Evolutionary conservation across 345 rosid genomes (phyloP).

Genomic region (Populus alba): DNA sequence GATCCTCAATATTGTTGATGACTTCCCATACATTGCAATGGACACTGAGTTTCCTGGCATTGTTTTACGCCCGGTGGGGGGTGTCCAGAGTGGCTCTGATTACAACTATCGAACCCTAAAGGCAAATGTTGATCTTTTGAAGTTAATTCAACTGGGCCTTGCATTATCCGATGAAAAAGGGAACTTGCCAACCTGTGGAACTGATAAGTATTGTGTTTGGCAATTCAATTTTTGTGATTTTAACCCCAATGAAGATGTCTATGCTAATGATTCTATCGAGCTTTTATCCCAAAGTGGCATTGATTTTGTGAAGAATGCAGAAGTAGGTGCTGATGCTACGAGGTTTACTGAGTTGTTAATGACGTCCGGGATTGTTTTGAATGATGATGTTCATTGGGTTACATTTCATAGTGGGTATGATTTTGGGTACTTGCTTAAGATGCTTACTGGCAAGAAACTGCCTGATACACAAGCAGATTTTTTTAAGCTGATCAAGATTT

Average conservation of each 20-base stretch:
- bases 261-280: slow-evolving; percentile 56
- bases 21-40: slow-evolving; percentile 63
- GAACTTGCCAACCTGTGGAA: slow-evolving; percentile 58
- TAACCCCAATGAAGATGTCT: slow-evolving; percentile 49
- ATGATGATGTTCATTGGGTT: slow-evolving; percentile 63
- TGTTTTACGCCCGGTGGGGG: slow-evolving; percentile 47
- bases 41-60: slow-evolving; percentile 81
- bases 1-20: slow-evolving; percentile 52
- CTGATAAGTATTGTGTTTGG: slow-evolving; percentile 63
- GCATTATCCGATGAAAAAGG: slow-evolving; percentile 64
- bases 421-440: slow-evolving; percentile 73
- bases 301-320: slow-evolving; percentile 57
- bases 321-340: slow-evolving; percentile 45
- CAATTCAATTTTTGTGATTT: slow-evolving; percentile 75
- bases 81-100: slow-evolving; percentile 46
- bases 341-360: slow-evolving; percentile 56
- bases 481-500: slow-evolving; percentile 45
- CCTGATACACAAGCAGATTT: slow-evolving; percentile 51
- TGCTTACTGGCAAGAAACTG: slow-evolving; percentile 50
- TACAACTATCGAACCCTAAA: slow-evolving; percentile 52
- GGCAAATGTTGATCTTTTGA: slow-evolving; percentile 63
- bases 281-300: slow-evolving; percentile 57
- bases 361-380: slow-evolving; percentile 74
- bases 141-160: slow-evolving; percentile 70
- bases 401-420: slow-evolving; percentile 77